Base-by-base conservation (phyloP, 345 rosid genomes). In the Eucalyptus curtisii region DNA sequence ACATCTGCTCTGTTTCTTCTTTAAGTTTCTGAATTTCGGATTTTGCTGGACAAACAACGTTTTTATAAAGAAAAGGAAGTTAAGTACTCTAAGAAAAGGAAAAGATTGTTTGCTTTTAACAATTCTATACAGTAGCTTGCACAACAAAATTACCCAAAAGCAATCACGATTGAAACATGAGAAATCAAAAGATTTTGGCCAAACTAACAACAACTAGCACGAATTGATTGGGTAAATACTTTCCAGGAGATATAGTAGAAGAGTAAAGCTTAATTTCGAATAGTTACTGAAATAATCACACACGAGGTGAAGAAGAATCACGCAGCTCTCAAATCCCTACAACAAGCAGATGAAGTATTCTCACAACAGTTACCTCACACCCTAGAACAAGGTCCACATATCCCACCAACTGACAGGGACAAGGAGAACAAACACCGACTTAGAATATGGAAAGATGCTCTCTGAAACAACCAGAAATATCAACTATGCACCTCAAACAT, bases 1-100 rank as follows among this genome's bases (percentile, higher is more conserved):
- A 76, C 95, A 93, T 92, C 92, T 92, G 90, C 87, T 93, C 96
- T 25, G 90, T 86, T 49, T 94, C 97, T 89, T 92, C 95, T 88
- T 89, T 91, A 13, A 95, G 91, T 89, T 91, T 90, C 90, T 88
- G 90, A 45, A 89, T 81, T 45, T 92, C 94, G 47, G 92, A 91
- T 90, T 92, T 94, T 61, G 92, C 98, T 94, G 93, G 91, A 88
- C 89, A 87, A 85, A 33, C 48, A 44, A 57, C 6, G 24, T 44
- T 52, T 40, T 7, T 10, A 33, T 20, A 52, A 15, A 42, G 45
- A 84, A 42, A 20, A 52, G 12, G 50, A 40, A 22, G 33, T 64
- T 16, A 22, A 17, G 20, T 44, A 30, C 31, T 33, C 22, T 44
- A 61, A 64, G 44, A 44, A 48, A 68, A 5, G 25, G 22, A 68